Conservation (phyloP, 2,329 filamentous ascomycete genomes). For the Neurospora crassa region DNA sequence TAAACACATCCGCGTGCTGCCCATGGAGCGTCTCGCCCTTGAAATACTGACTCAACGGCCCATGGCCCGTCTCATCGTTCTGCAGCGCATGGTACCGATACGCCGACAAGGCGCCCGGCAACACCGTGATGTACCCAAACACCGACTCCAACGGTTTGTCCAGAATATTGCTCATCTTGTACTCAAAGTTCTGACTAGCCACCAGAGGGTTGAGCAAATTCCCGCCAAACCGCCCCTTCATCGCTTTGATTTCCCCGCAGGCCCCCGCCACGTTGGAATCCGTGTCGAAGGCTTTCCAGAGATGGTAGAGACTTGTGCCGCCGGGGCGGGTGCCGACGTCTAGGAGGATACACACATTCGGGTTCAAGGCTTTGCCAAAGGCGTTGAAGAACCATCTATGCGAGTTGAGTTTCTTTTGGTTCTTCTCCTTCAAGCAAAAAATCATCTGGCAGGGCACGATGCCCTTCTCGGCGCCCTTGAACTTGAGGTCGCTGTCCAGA, state of each 20-base stretch:
- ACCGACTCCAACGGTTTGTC: slow-evolving; percentile 96
- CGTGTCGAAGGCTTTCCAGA: slow-evolving; percentile 98
- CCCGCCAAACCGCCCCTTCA: slow-evolving; percentile 76
- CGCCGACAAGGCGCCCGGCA: slow-evolving; percentile 88
- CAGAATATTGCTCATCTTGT: slow-evolving; percentile 99
- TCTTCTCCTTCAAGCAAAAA: slow-evolving; percentile 97
- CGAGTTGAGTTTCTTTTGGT: slow-evolving; percentile 94
- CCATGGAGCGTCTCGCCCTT: slow-evolving; percentile 97
- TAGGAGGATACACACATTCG: slow-evolving; percentile 92
- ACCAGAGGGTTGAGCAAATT: slow-evolving; percentile 90
- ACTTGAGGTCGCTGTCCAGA: slow-evolving; percentile 88
- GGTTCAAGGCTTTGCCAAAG: slow-evolving; percentile 83
- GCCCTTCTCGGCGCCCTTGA: slow-evolving; percentile 98
- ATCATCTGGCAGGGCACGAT: slow-evolving; percentile 98
- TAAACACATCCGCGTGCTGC: slow-evolving; percentile 93
- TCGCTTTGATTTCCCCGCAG: slow-evolving; percentile 95
- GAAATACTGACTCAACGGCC: slow-evolving; percentile 95
- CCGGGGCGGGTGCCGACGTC: slow-evolving; percentile 94
- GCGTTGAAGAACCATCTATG: slow-evolving; percentile 99
- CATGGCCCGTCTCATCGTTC: slow-evolving; percentile 88
- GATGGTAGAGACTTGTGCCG: slow-evolving; percentile 82
- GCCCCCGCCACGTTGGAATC: slow-evolving; percentile 96
- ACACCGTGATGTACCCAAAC: slow-evolving; percentile 95
- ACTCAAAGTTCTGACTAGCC: slow-evolving; percentile 97
- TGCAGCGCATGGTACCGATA: slow-evolving; percentile 94